Percentiles rank a stretch among this genome's conserved stretches.
Evolutionary conservation across 257 asterid species (phyloP).

Genomic region (Solanum ossicruentum): DNA sequence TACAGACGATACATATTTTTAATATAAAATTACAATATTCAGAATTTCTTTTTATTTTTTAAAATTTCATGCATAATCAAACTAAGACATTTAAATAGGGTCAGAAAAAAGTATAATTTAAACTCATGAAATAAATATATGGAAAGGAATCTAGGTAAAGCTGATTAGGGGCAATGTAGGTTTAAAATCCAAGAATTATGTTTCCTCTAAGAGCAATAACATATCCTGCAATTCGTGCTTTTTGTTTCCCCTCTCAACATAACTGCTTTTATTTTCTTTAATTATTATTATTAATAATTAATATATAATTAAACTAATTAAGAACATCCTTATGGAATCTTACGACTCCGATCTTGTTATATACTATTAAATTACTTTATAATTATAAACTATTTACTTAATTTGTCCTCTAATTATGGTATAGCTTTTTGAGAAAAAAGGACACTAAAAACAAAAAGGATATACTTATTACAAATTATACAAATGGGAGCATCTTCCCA

Average conservation of each 20-base stretch:
- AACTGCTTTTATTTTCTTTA: slow-evolving; percentile 1
- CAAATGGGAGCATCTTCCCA: slow-evolving; percentile 44
- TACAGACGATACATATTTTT: too few relatives aligned
- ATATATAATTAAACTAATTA: background rate
- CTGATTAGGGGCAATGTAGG: slow-evolving; percentile 6
- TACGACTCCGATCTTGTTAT: slow-evolving; percentile 12
- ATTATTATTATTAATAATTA: slow-evolving; percentile 4
- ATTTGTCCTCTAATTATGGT: slow-evolving; percentile 2
- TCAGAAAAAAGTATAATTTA: background rate
- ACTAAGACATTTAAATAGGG: too few relatives aligned
- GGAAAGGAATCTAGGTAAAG: slow-evolving; percentile 41
- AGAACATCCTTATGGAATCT: slow-evolving; percentile 32
- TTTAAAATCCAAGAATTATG: slow-evolving; percentile 42
- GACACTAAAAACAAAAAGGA: slow-evolving; percentile 22
- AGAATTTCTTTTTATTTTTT: too few relatives aligned
- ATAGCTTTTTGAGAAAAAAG: slow-evolving; percentile 4
- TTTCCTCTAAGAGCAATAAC: slow-evolving; percentile 16
- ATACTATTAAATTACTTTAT: background rate
- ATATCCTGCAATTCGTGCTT: slow-evolving; percentile 19
- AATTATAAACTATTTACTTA: background rate
- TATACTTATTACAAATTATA: slow-evolving; percentile 13
- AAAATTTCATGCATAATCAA: too few relatives aligned
- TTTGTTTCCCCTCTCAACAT: background rate
- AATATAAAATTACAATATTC: too few relatives aligned
- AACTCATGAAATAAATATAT: background rate